Evolutionary conservation across 2,329 filamentous ascomycete genomes (phyloP).

Genomic region (Fusarium nelsonii): DNA sequence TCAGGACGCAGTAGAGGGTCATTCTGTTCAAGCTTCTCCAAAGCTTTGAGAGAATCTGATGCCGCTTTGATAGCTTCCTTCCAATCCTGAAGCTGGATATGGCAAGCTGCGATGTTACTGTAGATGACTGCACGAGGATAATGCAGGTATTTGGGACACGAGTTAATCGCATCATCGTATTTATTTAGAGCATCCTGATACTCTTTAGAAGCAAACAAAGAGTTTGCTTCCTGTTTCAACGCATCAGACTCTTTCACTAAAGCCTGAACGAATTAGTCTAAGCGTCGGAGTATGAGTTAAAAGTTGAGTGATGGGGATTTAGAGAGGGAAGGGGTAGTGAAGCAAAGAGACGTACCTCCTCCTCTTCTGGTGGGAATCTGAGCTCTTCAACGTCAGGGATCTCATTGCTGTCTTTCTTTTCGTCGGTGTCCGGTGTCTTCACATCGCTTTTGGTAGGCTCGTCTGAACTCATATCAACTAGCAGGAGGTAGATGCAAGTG

Average conservation of each 20-base stretch:
- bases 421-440: not conserved
- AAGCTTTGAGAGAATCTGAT: constrained; percentile 75
- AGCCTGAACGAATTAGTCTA: constrained; percentile 57
- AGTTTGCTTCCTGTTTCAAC: constrained; percentile 82
- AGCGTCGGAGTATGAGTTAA: not conserved
- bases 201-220: constrained; percentile 77
- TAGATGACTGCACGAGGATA: constrained; percentile 89
- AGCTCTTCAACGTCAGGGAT: constrained; percentile 45
- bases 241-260: constrained; percentile 78
- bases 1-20: constrained; percentile 50
- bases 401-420: not conserved
- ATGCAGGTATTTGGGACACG: constrained; percentile 86
- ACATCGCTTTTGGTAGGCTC: constrained; percentile 7
- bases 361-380: constrained; percentile 67
- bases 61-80: constrained; percentile 83
- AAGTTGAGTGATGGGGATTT: not conserved
- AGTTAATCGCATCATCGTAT: constrained; percentile 83
- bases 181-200: constrained; percentile 83
- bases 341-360: constrained; percentile 59
- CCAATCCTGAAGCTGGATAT: constrained; percentile 88
- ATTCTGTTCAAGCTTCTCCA: constrained; percentile 70
- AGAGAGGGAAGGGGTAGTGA: not conserved
- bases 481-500: not conserved
- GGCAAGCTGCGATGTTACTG: constrained; percentile 90
- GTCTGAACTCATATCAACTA: constrained; percentile 12